Conservation (phyloP, 768 basidiomycete genomes). For the Cystoderma amianthinum region DNA sequence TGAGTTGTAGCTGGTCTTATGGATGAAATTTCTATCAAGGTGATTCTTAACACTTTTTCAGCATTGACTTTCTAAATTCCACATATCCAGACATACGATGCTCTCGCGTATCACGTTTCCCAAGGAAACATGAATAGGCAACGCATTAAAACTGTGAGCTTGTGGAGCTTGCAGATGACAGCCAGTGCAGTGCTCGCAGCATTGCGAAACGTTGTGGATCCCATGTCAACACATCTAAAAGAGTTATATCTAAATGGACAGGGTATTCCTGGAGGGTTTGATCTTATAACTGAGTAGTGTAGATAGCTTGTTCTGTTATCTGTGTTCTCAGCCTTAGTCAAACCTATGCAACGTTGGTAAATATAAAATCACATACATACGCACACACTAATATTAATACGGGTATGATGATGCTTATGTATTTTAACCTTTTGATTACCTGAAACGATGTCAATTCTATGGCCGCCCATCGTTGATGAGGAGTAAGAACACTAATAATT, state of each 20-base stretch:
- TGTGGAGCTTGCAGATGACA: slow-evolving; percentile 95
- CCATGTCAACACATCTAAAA: slow-evolving; percentile 39
- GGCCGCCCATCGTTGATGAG: too few species aligned
- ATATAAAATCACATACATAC: too few species aligned
- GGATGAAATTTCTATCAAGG: slow-evolving; percentile 85
- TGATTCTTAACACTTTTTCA: slow-evolving; percentile 18
- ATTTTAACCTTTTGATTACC: too few species aligned
- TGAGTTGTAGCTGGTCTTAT: slow-evolving; percentile 72
- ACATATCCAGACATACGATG: slow-evolving; percentile 71
- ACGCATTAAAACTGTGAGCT: slow-evolving; percentile 81
- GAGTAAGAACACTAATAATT: too few species aligned
- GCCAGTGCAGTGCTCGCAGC: slow-evolving; percentile 81
- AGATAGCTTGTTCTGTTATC: background rate
- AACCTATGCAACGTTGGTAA: too few species aligned
- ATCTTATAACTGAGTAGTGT: slow-evolving; percentile 10
- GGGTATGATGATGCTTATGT: too few species aligned
- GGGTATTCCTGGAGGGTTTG: slow-evolving; percentile 10
- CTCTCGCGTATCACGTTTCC: slow-evolving; percentile 91
- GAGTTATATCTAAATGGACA: slow-evolving; percentile 34
- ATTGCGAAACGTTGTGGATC: slow-evolving; percentile 72
- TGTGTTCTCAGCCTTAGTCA: too few species aligned
- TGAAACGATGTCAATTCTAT: too few species aligned
- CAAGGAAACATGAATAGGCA: slow-evolving; percentile 82
- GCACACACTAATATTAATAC: too few species aligned
- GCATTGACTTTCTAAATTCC: slow-evolving; percentile 1